Evolutionary conservation across 805 yeast genomes (phyloP).

Genomic region (Myxozyma monticola): DNA sequence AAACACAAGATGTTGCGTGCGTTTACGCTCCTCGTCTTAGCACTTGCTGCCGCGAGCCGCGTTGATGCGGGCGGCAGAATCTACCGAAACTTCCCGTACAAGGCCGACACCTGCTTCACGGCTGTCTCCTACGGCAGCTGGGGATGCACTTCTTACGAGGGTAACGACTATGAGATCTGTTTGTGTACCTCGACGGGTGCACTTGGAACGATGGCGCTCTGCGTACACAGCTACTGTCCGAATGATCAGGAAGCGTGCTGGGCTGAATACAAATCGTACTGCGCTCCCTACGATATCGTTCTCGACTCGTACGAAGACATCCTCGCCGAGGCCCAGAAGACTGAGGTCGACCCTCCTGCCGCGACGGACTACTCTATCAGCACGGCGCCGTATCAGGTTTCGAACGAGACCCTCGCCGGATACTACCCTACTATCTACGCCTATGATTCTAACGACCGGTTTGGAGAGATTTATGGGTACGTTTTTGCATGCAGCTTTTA

Average conservation of each 20-base stretch:
- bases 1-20: too few relatives aligned
- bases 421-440: neutral
- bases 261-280: neutral
- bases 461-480: slow-evolving; percentile 10
- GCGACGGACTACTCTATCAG: too few relatives aligned
- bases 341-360: slow-evolving; percentile 3
- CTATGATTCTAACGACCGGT: neutral
- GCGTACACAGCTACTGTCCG: neutral
- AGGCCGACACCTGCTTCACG: neutral
- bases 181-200: neutral
- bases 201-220: neutral
- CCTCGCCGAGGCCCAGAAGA: slow-evolving; percentile 4
- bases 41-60: neutral
- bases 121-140: neutral
- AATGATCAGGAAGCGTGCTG: neutral
- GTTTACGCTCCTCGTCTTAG: too few relatives aligned
- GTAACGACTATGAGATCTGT: slow-evolving; percentile 1
- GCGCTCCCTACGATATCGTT: neutral
- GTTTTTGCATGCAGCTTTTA: neutral
- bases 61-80: neutral
- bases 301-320: neutral
- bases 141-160: neutral
- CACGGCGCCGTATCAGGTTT: neutral
- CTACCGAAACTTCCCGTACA: neutral
- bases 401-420: neutral